Evolutionary conservation across 495 filamentous ascomycete species (phyloP), one percentile per base, ranked within the genome.

Genomic region (Schizothecium vesticola): DNA sequence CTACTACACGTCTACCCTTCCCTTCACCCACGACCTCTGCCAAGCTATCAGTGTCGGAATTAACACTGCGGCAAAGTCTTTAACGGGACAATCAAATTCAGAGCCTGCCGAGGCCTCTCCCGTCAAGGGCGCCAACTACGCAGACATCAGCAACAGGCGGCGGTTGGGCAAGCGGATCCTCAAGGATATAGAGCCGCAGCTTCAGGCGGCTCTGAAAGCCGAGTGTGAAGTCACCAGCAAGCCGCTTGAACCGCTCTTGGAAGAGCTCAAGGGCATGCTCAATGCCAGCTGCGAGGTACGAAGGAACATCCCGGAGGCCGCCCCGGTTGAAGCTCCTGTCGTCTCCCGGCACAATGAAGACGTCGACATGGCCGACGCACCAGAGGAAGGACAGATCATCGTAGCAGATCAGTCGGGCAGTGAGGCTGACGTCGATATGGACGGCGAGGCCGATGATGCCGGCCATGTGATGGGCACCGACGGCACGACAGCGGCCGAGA

Each of bases 91-190:
- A 10, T 73, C 76, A n/a, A 69, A 67, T 0, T 74, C 66, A 2
- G 79, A 80, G 13, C 26, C 71, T 11, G 61, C 72, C 19, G 71
- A 75, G 43, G 66, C 59, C 6, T 76, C 72, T 2, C 73, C 75
- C n/a, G 68, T 72, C 16, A 81, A 81, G 58, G 60, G 74, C 51
- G 71, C 68, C 58, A 78, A 74, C 67, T 80, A 74, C 43, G 72
- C 74, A 23, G 81, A 81, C 56, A 72, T 69, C 31, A 73, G 72
- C 56, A 78, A 81, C 64, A 83, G 92, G 22, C 88, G 82, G 66
- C 76, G 88, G 73, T 80, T 92, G 28, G 94, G 90, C 16, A 96
- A 94, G 75, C 85, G 92, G 57, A 93, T 97, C 62, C 83, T 97
- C 67, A 92, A 91, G 76, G 85, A 87, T 3, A 84, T 97, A 25